Conservation (phyloP, 805 yeast genomes). For the Candida loeiensis region DNA sequence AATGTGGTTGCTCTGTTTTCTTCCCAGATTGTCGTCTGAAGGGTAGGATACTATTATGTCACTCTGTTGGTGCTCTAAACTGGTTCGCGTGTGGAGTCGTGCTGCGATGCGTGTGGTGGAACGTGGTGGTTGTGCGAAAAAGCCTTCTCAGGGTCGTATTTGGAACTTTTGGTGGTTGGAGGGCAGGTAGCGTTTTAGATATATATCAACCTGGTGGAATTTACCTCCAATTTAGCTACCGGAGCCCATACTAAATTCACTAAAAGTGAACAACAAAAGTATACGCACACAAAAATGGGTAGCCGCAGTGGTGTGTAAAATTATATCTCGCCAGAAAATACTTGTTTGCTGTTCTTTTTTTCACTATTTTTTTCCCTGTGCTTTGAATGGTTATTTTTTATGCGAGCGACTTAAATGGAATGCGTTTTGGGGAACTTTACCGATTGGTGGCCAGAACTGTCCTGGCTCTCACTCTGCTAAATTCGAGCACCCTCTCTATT, state of each 20-base stretch:
- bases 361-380: constrained; percentile 1
- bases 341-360: constrained; percentile 1
- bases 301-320: constrained; percentile 4
- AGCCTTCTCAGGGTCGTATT: too few species aligned
- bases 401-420: neutral
- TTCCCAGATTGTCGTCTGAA: too few species aligned
- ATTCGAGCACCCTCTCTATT: too few species aligned
- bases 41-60: too few species aligned
- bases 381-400: neutral
- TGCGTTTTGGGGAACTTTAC: neutral
- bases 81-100: too few species aligned
- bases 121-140: neutral
- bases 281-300: neutral
- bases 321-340: constrained; percentile 1
- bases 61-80: too few species aligned
- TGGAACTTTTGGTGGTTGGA: too few species aligned
- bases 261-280: constrained; percentile 7
- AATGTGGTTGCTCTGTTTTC: too few species aligned
- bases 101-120: neutral
- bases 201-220: constrained; percentile 3
- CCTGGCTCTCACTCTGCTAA: neutral
- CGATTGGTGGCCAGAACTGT: neutral
- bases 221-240: constrained; percentile 9
- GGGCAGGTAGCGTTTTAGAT: neutral
- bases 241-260: constrained; percentile 9